Evolutionary conservation across 441 rosid genomes (phyloP).

Genomic region (Cnidoscolus chayamansa): DNA sequence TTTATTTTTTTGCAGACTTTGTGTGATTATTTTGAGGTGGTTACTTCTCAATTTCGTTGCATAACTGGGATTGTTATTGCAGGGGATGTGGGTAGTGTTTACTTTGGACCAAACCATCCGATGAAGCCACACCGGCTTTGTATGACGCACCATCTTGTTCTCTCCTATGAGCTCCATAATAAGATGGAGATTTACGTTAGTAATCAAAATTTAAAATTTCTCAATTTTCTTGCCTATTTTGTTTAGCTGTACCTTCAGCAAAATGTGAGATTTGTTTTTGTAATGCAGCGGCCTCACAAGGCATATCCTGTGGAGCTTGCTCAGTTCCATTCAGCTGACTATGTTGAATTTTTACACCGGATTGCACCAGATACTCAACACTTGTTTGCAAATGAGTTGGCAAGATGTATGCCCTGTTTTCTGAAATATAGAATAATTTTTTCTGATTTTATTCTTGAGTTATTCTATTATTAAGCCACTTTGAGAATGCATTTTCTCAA

Average conservation of each 20-base stretch:
- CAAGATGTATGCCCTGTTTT: conserved; percentile 50
- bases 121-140: conserved; percentile 97
- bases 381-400: conserved; percentile 55
- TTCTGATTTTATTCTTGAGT: not conserved
- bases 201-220: not conserved
- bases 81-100: conserved; percentile 95
- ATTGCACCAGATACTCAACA: conserved; percentile 71
- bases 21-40: not conserved
- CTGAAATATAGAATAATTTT: not conserved
- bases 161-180: conserved; percentile 82
- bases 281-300: conserved; percentile 90
- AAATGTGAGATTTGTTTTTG: conserved; percentile 14
- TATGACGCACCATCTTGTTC: conserved; percentile 97
- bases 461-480: not conserved
- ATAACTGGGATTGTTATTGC: conserved; percentile 26
- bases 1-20: not conserved
- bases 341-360: conserved; percentile 87
- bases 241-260: not conserved
- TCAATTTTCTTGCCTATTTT: not conserved
- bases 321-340: conserved; percentile 91
- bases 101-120: conserved; percentile 98
- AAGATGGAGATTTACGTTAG: conserved; percentile 89
- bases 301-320: conserved; percentile 97
- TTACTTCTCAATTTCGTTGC: not conserved
- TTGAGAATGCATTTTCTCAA: not conserved